These are phyloP conservation scores for Solanum chacoense DNA, from an alignment of 305 asterid genomes.

Conservation along the genomic window DNA sequence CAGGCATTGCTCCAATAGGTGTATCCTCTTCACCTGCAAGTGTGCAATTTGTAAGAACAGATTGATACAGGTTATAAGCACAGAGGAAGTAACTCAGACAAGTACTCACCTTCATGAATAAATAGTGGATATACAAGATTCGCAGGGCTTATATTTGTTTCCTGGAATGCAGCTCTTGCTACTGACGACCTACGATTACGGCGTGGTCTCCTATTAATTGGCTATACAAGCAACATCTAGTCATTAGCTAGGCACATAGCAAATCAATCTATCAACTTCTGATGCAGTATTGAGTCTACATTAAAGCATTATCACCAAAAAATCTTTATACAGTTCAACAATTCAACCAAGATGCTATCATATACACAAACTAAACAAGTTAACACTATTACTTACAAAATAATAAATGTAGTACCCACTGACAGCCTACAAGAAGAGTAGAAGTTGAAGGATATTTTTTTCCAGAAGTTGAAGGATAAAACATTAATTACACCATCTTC, in stretches of 20 bases:
- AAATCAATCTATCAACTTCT: background rate
- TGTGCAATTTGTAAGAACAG: background rate
- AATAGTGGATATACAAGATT: slow-evolving; percentile 95
- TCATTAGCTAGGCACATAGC: background rate
- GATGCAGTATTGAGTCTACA: background rate
- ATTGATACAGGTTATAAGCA: background rate
- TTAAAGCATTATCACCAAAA: background rate
- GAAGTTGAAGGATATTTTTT: background rate
- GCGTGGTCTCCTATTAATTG: slow-evolving; percentile 64
- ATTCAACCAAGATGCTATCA: background rate
- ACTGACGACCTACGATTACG: slow-evolving; percentile 76
- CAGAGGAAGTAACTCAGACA: background rate
- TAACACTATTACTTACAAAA: background rate
- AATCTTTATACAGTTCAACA: background rate
- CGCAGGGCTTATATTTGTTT: slow-evolving; percentile 76
- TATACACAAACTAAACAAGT: background rate
- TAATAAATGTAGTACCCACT: background rate
- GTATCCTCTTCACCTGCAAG: slow-evolving; percentile 87
- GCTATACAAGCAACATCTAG: slow-evolving; percentile 27
- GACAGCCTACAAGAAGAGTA: background rate
- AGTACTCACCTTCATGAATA: slow-evolving; percentile 76
- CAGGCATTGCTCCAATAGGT: slow-evolving; percentile 99
- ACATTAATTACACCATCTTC: background rate
- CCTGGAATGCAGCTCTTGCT: slow-evolving; percentile 82
- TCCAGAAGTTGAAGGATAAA: background rate